Evolutionary conservation across 2,329 filamentous ascomycete genomes (phyloP), one percentile per base, ranked within the genome.

Genomic region (Aspergillus quadricinctus): DNA sequence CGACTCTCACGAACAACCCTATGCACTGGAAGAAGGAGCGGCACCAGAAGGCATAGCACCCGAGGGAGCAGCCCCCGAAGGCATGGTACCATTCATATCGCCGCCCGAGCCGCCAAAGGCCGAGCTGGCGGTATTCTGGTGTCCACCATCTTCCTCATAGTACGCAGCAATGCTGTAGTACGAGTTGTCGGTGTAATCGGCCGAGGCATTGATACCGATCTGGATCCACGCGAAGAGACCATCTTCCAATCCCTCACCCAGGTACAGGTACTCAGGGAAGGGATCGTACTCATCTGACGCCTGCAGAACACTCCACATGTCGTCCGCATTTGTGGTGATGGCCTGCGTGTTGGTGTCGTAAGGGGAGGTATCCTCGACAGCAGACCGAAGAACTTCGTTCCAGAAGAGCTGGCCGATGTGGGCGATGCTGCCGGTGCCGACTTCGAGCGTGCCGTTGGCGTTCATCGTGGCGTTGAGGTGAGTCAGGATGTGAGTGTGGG

Each of bases 401-500:
- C 79, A 76, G 70, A 80, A 81, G 49, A 81, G 69, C 61, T 82
- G 78, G 21, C 79, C 79, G 23, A 80, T 77, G 61, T 81, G 80
- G 2, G 77, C 73, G 45, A 80, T 74, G 50, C 60, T 69, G 48
- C 68, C 67, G 31, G 71, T 75, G 54, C 73, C 76, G 35, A 75
- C 74, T 31, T 72, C 65, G 52, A 79, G 73, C 48, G 78, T 81
- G 58, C 58, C 57, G 29, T 75, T 75, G 69, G 79, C 80, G 43
- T 77, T 70, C 23, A 75, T 50, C 10, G 62, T 66, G 25, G 64
- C 63, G 48, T 71, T 72, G 49, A 69, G 56, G 52, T 82, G 79
- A 2, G 77, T 75, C 53, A 80, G 68, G 49, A 82, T 66, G 63
- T 83, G 80, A 49, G 80, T 80, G 68, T 83, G 81, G 1, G 69